Evolutionary conservation across 257 asterid species (phyloP).

Genomic region (Mitragyna speciosa): DNA sequence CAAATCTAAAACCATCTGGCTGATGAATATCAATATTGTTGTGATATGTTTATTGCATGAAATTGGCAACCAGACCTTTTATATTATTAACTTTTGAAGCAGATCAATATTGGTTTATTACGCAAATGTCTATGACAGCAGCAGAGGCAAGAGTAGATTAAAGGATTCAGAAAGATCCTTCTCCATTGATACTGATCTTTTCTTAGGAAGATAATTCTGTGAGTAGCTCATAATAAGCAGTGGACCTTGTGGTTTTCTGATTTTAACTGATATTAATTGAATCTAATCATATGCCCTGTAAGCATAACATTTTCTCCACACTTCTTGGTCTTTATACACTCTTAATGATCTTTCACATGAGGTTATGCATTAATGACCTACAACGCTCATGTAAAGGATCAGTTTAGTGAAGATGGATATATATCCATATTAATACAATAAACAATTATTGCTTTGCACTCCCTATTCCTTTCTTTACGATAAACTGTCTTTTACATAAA

Average conservation of each 20-base stretch:
- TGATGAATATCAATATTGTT: too few species aligned
- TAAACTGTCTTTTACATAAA: not conserved
- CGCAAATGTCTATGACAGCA: not conserved
- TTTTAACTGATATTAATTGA: not conserved
- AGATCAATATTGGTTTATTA: not conserved
- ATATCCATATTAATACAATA: not conserved
- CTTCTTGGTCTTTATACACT: not conserved
- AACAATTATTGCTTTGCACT: not conserved
- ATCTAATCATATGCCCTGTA: not conserved
- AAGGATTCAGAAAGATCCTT: not conserved
- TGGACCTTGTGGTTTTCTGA: not conserved
- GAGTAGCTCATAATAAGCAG: not conserved
- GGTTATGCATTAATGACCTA: not conserved
- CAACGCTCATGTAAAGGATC: not conserved
- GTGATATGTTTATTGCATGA: not conserved
- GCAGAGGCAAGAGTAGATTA: too few species aligned
- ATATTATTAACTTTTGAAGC: not conserved
- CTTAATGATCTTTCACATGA: not conserved
- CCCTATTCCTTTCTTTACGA: not conserved
- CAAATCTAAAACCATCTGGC: not conserved
- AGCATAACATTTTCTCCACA: not conserved
- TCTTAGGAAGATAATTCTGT: not conserved
- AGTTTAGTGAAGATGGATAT: not conserved
- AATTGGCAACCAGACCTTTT: not conserved
- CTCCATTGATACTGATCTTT: too few species aligned